Evolutionary conservation across 2,329 filamentous ascomycete species (phyloP).

Genomic region (Phaeosphaeriaceae sp.): DNA sequence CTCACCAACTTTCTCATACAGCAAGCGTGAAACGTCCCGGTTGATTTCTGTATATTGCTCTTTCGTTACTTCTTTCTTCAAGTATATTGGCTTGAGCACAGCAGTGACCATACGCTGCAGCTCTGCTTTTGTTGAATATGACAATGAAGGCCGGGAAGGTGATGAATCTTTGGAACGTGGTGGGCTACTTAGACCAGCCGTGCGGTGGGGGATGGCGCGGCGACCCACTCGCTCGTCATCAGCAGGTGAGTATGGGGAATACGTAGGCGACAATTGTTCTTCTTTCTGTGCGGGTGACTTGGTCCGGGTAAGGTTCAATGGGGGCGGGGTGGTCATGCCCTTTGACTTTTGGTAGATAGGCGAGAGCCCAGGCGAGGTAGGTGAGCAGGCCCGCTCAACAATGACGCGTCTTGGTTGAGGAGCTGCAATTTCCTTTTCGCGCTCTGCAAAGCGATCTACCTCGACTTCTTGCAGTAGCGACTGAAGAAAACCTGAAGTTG

Average conservation of each 20-base stretch:
- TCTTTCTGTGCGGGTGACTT: conserved; percentile 61
- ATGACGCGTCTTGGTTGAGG: conserved; percentile 51
- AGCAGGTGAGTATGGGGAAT: conserved; percentile 67
- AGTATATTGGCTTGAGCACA: conserved; percentile 83
- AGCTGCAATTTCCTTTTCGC: conserved; percentile 44
- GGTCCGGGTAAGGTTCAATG: conserved; percentile 63
- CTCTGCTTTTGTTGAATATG: conserved; percentile 83
- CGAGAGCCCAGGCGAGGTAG: conserved; percentile 71
- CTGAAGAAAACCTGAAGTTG: conserved; percentile 79
- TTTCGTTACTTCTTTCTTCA: conserved; percentile 77
- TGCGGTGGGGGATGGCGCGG: conserved; percentile 35
- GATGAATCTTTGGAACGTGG: conserved; percentile 67
- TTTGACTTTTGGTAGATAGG: conserved; percentile 72
- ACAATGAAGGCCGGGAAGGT: conserved; percentile 70
- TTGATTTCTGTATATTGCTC: conserved; percentile 95
- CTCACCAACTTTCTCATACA: conserved; percentile 73
- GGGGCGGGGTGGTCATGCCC: conserved; percentile 73
- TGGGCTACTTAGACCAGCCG: conserved; percentile 47
- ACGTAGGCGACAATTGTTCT: conserved; percentile 70
- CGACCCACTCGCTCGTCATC: conserved; percentile 49
- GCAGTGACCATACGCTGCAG: conserved; percentile 87
- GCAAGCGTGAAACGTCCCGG: conserved; percentile 81
- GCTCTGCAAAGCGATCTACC: conserved; percentile 48
- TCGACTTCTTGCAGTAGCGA: conserved; percentile 90
- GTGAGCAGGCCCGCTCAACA: conserved; percentile 50